Evolutionary conservation across 495 filamentous ascomycete genomes (phyloP).

Genomic region (Talaromyces adpressus): DNA sequence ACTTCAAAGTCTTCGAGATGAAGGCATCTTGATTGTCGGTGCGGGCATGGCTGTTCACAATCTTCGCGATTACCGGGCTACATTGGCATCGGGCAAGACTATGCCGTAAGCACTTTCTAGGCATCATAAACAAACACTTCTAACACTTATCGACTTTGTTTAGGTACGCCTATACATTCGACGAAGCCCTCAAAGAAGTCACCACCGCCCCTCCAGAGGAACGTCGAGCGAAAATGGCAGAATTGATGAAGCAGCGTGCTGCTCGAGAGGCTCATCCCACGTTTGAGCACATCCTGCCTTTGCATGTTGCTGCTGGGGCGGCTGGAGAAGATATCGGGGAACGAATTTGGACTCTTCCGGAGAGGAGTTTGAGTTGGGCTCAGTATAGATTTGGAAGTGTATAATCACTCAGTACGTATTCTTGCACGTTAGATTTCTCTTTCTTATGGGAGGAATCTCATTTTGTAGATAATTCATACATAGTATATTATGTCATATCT

Average conservation of each 20-base stretch:
- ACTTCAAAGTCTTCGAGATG: conserved; percentile 58
- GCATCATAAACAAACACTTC: not conserved
- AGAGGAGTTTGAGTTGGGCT: conserved; percentile 66
- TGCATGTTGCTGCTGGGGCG: conserved; percentile 68
- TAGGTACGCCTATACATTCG: conserved; percentile 62
- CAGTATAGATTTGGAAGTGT: conserved; percentile 69
- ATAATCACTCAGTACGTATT: not conserved
- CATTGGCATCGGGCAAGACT: conserved; percentile 36
- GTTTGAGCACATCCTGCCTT: conserved; percentile 75
- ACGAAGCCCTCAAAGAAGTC: conserved; percentile 70
- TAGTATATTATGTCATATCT: not conserved
- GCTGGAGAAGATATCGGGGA: conserved; percentile 55
- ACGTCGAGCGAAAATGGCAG: conserved; percentile 53
- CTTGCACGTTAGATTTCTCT: not conserved
- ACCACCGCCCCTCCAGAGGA: conserved; percentile 44
- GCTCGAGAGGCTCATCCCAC: conserved; percentile 71
- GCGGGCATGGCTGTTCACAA: conserved; percentile 90
- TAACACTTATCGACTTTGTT: not conserved
- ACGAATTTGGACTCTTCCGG: conserved; percentile 57
- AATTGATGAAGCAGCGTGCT: conserved; percentile 54
- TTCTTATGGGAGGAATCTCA: not conserved
- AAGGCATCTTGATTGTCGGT: conserved; percentile 65
- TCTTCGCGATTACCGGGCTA: conserved; percentile 54
- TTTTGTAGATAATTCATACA: not conserved
- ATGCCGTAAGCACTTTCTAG: conserved; percentile 29